These are phyloP conservation scores for Cymbopogon flexuosus DNA, from an alignment of 202 grass and related monocot genomes.

Conservation along the genomic window DNA sequence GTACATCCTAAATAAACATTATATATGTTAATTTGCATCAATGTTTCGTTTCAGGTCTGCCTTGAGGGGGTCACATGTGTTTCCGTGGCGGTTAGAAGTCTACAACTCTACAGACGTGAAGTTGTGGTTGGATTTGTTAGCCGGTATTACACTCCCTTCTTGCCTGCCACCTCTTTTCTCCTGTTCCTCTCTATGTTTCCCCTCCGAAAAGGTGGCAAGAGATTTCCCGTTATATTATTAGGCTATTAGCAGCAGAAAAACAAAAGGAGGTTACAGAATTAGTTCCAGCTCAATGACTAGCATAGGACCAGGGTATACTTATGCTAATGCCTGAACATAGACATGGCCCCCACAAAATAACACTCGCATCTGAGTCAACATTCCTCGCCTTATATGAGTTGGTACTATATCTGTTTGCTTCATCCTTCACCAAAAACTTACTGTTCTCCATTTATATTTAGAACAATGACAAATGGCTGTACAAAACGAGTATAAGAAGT, in stretches of 20 bases:
- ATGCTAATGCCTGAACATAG: background rate
- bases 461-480: background rate
- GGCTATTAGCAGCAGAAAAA: background rate
- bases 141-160: slow-evolving; percentile 11
- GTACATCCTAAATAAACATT: background rate
- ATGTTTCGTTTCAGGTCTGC: slow-evolving; percentile 35
- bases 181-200: background rate
- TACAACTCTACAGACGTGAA: background rate
- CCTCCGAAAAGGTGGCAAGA: background rate
- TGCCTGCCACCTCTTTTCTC: background rate
- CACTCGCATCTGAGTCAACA: background rate
- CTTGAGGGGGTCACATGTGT: slow-evolving; percentile 16
- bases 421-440: background rate
- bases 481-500: slow-evolving; percentile 4
- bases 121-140: slow-evolving; percentile 23
- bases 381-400: background rate
- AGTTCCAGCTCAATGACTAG: background rate
- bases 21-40: slow-evolving; percentile 10
- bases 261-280: background rate
- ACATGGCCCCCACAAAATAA: too few species aligned
- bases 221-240: background rate
- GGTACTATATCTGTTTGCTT: background rate
- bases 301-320: background rate
- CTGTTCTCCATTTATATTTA: background rate
- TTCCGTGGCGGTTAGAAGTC: slow-evolving; percentile 28